Evolutionary conservation across 2,329 filamentous ascomycete species (phyloP), one percentile per base, ranked within the genome.

Genomic region (Colletotrichum tamarilloi): DNA sequence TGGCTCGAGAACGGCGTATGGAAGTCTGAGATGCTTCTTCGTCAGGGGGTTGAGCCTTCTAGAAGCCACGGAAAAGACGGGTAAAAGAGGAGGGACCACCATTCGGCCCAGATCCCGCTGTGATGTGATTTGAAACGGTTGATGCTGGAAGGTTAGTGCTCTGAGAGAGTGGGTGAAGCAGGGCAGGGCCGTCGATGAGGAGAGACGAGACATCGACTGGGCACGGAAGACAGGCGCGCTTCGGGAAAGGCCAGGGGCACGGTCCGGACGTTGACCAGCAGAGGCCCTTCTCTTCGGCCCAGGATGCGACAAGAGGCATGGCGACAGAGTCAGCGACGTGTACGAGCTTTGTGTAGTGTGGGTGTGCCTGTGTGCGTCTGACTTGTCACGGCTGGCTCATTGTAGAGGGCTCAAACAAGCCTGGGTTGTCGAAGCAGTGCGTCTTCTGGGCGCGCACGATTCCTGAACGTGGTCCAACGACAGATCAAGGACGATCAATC

Each of bases 101-200:
- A 35, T 60, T 73, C 70, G 71, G 71, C 60, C 62, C 56, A 73
- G 67, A 65, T 73, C 62, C 71, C 60, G 71, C 71, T 57, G 71
- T 66, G 71, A 73, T 73, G 67, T 70, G 60, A 66, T 73, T 65
- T 73, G 71, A 73, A 73, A 73, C 71, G 67, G 71, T 62, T 71
- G 71, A 71, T 71, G 71, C 67, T 73, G 46, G 71, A 73, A 66
- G 60, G 53, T 64, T 56, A 67, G 70, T 35, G 49, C 71, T 57
- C 60, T 66, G 42, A 24, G 19, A 42, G 46, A 69, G 70, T 64
- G 66, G 69, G 59, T 24, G 59, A 60, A 22, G 63, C 56, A 62
- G 38, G 63, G 32, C 65, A 72, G 57, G 35, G 58, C 64, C 57
- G 58, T 58, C 57, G 35, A 52, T 30, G 26, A 69, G 46, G 35